Base-by-base conservation (phyloP, 2,329 filamentous ascomycete species). In the Pochonia chlamydosporia region DNA sequence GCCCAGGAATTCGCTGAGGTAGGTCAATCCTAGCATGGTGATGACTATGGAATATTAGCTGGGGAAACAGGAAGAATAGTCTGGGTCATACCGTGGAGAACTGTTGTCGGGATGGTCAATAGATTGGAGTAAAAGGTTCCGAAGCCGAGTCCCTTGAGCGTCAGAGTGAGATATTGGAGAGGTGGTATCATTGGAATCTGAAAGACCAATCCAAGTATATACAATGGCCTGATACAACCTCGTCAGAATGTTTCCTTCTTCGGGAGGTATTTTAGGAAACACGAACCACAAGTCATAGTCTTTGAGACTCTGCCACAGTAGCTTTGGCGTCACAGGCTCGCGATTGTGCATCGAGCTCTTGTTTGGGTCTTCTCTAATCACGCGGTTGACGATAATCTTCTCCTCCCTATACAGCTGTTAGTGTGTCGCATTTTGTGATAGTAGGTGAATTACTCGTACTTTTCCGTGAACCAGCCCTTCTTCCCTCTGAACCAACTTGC, bases 341-440 rank as follows among this genome's bases (percentile, higher is more conserved):
- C 77, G 70, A 53, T 81, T 81, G 58, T 81, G 74, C 75, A 83
- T 80, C 51, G 76, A 74, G 28, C 75, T 75, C 55, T 81, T 80
- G 44, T 67, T 68, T 1, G 78, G 78, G 46, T 81, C 79, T 43
- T 84, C 79, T 2, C 79, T 71, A 25, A 70, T 59, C 11, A 69
- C 59, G 3, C 81, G 69, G 52, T 81, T 82, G 21, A 81, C 76
- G 3, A 82, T 68, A 46, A 82, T 82, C 23, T 65, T 63, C 49
- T 79, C 72, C 54, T 81, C 77, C 4, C 50, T 54, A 11, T 10
- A 43, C 26, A 7, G 13, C 26, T 8, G 41, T 43, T 24, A 43
- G 41, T 5, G n/a, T 23, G 3, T 23, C 5, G 8, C 11, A 3
- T 23, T 25, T 13, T 2, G 20, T 24, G 25, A 8, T 16, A 42